Conservation (phyloP, 495 filamentous ascomycete species). For the Astrothelium subdiscretum region DNA sequence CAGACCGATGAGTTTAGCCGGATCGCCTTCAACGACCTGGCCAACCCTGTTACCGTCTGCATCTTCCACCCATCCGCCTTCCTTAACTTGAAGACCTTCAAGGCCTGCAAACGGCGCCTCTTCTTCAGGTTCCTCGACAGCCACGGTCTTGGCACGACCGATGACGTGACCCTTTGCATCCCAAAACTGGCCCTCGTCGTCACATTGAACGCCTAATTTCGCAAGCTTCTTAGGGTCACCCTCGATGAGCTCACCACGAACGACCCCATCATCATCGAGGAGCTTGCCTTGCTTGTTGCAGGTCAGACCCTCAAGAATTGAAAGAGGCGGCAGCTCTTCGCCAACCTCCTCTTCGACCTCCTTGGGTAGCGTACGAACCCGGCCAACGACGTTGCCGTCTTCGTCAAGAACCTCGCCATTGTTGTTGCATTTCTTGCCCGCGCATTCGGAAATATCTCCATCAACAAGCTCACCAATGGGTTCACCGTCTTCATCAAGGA, state of each 20-base stretch:
- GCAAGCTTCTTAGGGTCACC: conserved; percentile 35
- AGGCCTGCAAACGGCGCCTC: conserved; percentile 53
- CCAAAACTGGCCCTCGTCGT: conserved; percentile 33
- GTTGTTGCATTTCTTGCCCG: conserved; percentile 42
- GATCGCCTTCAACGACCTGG: conserved; percentile 46
- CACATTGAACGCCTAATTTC: conserved; percentile 25
- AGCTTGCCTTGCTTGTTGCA: conserved; percentile 52
- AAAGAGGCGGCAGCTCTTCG: conserved; percentile 40
- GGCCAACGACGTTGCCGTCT: conserved; percentile 32
- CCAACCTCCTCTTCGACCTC: conserved; percentile 22
- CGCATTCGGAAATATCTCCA: conserved; percentile 34
- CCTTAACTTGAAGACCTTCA: conserved; percentile 48
- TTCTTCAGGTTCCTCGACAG: conserved; percentile 40
- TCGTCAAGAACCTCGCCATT: conserved; percentile 40
- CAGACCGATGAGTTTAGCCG: conserved; percentile 51
- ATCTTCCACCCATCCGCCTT: conserved; percentile 49
- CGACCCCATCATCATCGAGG: conserved; percentile 26
- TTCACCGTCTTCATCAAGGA: conserved; percentile 42
- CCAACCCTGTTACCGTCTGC: conserved; percentile 49
- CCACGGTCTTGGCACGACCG: conserved; percentile 30
- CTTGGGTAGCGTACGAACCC: conserved; percentile 24
- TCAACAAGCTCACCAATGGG: conserved; percentile 38
- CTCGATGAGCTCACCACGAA: conserved; percentile 34
- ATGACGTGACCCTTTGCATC: conserved; percentile 35
- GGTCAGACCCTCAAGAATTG: conserved; percentile 47